Evolutionary conservation across 306 rosid species (phyloP).

Genomic region (Rosa chinensis): DNA sequence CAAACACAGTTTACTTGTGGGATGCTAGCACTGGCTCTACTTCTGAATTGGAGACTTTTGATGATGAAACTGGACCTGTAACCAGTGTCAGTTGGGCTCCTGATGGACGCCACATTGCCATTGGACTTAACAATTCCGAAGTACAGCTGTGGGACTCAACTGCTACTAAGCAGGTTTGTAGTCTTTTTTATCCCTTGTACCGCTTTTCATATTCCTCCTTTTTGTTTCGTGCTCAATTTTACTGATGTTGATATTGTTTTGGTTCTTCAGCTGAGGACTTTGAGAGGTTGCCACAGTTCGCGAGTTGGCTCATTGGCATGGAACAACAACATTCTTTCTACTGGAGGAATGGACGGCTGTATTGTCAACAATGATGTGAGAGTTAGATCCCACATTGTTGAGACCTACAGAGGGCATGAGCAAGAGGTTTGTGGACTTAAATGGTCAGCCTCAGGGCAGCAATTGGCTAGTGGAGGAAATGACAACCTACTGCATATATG

Average conservation of each 20-base stretch:
- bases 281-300: slow-evolving; percentile 58
- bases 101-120: slow-evolving; percentile 68
- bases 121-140: slow-evolving; percentile 67
- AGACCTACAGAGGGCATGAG: slow-evolving; percentile 67
- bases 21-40: slow-evolving; percentile 61
- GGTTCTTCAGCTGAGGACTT: slow-evolving; percentile 53
- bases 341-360: slow-evolving; percentile 77
- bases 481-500: slow-evolving; percentile 73
- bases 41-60: slow-evolving; percentile 58
- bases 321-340: slow-evolving; percentile 72
- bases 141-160: slow-evolving; percentile 81
- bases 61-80: slow-evolving; percentile 66
- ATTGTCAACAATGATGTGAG: slow-evolving; percentile 72
- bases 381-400: slow-evolving; percentile 62
- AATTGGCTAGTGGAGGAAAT: slow-evolving; percentile 77
- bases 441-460: slow-evolving; percentile 77
- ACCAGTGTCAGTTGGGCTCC: slow-evolving; percentile 83
- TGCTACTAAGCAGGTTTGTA: slow-evolving; percentile 43
- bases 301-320: slow-evolving; percentile 74
- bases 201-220: background rate
- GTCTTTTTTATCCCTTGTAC: background rate
- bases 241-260: slow-evolving; percentile 9
- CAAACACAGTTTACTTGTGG: slow-evolving; percentile 62
- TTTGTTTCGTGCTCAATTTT: background rate
- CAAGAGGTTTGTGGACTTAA: slow-evolving; percentile 79